Base-by-base conservation (phyloP, 2,329 filamentous ascomycete species). In the Magnaporthiopsis incrustans region DNA sequence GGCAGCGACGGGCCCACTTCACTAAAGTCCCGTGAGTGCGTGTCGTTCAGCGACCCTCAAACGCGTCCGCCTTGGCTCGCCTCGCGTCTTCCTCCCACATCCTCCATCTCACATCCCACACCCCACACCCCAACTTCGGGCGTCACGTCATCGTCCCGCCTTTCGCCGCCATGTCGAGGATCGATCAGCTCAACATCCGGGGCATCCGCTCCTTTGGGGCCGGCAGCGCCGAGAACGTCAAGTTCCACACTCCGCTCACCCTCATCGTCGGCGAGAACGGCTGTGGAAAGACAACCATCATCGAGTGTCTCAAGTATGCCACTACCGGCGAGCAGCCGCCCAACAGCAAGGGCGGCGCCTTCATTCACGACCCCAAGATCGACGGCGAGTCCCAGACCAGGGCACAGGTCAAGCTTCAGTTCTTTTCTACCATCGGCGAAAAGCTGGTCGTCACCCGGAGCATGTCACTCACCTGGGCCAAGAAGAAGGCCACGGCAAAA, bases 201-300 rank as follows among this genome's bases (percentile, higher is more conserved):
- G 69, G 69, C 69, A 77, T 85, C 69, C 91, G 93, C 69, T 97
- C 93, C 65, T 98, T 98, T 75, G 90, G 90, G 75, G 89, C 90
- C 68, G 81, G 82, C 50, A 81, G 82, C 64, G 83, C 84, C 69
- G 89, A 97, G 77, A 89, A 85, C 53, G 95, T 98, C 67, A 84
- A 89, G 69, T 98, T 99, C 75, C 88, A 92, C 68, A 89, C 91
- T 0, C 96, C 95, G 32, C 83, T 99, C 64, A 99, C 95, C 15
- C 84, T 99, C 67, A 99, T 99, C 69, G 96, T 99, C 65, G 95
- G 95, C 65, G 91, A 92, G 77, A 99, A 99, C 79, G 95, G 95
- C 64, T 98, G 94, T 1, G 95, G 95, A 67, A 99, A 99, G 79
- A 99, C 95, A 69, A 98, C 95, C 65, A 97, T 99, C 73, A 99